Base-by-base conservation (phyloP, 2,329 filamentous ascomycete species). In the Calcarisporium arbuscula region DNA sequence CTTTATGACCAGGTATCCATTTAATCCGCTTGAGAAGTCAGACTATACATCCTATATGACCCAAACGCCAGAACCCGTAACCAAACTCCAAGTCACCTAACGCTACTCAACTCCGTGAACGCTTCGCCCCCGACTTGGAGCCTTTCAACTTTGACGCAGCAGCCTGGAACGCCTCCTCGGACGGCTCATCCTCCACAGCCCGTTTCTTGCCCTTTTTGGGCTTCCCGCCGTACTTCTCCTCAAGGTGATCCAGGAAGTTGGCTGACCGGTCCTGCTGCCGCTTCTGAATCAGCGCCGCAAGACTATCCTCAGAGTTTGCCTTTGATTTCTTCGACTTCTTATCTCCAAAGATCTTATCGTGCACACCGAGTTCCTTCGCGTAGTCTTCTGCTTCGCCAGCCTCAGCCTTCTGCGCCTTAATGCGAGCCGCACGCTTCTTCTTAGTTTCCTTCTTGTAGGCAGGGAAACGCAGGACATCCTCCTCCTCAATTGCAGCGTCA, bases 371-470 rank as follows among this genome's bases (percentile, higher is more conserved):
- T 57, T 90, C 77, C 57, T 84, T 82, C 1, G 82, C 82, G 40
- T 83, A 71, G 41, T 84, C 78, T 53, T 82, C 77, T 0, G 89
- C 87, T 58, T 90, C 83, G 14, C 70, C 64, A 1, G 70, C 78
- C 52, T 94, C 85, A 28, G 71, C 72, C 49, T 71, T 69, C 1
- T 83, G 85, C 9, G 67, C 68, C 50, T 74, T 77, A 37, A 72
- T 53, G 27, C 85, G 68, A 28, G 67, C 67, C 36, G 75, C 61
- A 40, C 73, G 74, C 35, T 76, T 74, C 50, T 70, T 76, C 49
- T 79, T 77, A n/a, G 70, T 73, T 63, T 95, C 88, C 18, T 80
- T 71, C 3, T 74, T 75, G 54, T 94, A 98, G 5, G 72, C 70
- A 15, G 71, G 64, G 56, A 79, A 89, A 0, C 66, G 65, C 28